Evolutionary conservation across 495 filamentous ascomycete genomes (phyloP).

Genomic region (Hypoxylon fragiforme): DNA sequence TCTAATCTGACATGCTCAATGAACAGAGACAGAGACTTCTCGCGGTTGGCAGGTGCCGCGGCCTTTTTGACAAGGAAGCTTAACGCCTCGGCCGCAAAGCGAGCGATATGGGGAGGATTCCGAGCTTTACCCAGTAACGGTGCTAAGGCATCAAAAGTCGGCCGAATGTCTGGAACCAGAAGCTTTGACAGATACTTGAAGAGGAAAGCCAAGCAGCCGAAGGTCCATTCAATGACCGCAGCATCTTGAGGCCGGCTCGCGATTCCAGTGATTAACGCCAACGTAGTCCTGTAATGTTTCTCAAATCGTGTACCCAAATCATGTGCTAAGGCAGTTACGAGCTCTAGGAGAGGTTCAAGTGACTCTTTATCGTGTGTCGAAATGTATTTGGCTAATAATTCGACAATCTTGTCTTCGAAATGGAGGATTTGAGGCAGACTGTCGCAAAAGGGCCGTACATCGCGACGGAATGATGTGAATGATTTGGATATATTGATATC

Average conservation of each 20-base stretch:
- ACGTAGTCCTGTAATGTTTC: conserved; percentile 73
- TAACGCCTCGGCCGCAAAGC: conserved; percentile 92
- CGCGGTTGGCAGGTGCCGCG: conserved; percentile 70
- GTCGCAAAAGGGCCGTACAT: conserved; percentile 76
- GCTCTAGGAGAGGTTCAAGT: conserved; percentile 80
- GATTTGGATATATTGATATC: conserved; percentile 84
- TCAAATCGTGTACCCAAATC: conserved; percentile 90
- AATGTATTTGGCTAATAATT: conserved; percentile 74
- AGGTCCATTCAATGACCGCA: conserved; percentile 94
- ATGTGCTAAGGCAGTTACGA: conserved; percentile 87
- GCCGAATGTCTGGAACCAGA: conserved; percentile 79
- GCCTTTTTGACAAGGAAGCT: conserved; percentile 92
- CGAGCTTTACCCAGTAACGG: conserved; percentile 82
- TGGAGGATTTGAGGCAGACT: conserved; percentile 90
- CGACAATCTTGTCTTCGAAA: conserved; percentile 81
- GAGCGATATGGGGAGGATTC: conserved; percentile 79
- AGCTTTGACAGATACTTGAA: conserved; percentile 94
- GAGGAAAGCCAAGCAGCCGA: conserved; percentile 89
- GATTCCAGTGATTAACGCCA: conserved; percentile 65
- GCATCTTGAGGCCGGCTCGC: conserved; percentile 56
- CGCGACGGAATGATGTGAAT: conserved; percentile 72
- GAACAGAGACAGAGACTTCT: conserved; percentile 69
- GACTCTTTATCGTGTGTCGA: conserved; percentile 71
- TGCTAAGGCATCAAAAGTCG: conserved; percentile 79
- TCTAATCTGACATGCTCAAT: conserved; percentile 70